phyloP scores from a whole-genome alignment of 352 stramenopile genomes.

The Stramenopiles sp. region DNA sequence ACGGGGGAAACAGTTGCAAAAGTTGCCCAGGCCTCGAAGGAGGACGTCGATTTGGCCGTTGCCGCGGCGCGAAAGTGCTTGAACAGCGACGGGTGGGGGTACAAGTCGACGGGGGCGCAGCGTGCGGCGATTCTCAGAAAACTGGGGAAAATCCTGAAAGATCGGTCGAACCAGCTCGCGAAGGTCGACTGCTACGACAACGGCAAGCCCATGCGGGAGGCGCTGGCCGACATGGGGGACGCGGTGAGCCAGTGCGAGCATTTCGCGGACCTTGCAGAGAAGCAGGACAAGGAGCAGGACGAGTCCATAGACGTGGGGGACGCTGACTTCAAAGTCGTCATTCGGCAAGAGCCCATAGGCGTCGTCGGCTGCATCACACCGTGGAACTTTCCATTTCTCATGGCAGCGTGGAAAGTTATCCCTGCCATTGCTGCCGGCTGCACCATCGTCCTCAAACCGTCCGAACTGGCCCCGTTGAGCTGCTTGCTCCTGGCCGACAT shows the following conservation, averaged over 20 bases:
- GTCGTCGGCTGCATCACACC: conserved; percentile 44
- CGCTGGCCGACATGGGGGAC: conserved; percentile 11
- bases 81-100: conserved; percentile 25
- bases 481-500: conserved; percentile 47
- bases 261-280: neutral
- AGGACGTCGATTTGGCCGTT: conserved; percentile 29
- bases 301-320: conserved; percentile 40
- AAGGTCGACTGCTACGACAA: conserved; percentile 40
- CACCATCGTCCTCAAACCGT: conserved; percentile 57
- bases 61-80: conserved; percentile 26
- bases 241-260: neutral
- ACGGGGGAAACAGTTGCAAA: conserved; percentile 30
- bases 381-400: conserved; percentile 54
- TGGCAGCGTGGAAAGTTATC: conserved; percentile 40
- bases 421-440: conserved; percentile 42
- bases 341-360: conserved; percentile 36
- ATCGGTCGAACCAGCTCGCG: conserved; percentile 30
- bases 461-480: conserved; percentile 52
- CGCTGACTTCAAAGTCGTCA: conserved; percentile 50
- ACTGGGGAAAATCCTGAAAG: conserved; percentile 28
- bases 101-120: conserved; percentile 22
- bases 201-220: conserved; percentile 36
- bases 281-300: conserved; percentile 20
- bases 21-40: conserved; percentile 25
- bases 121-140: conserved; percentile 29